Base-by-base conservation (phyloP, 257 asterid genomes). In the Linderniella brevidens region DNA sequence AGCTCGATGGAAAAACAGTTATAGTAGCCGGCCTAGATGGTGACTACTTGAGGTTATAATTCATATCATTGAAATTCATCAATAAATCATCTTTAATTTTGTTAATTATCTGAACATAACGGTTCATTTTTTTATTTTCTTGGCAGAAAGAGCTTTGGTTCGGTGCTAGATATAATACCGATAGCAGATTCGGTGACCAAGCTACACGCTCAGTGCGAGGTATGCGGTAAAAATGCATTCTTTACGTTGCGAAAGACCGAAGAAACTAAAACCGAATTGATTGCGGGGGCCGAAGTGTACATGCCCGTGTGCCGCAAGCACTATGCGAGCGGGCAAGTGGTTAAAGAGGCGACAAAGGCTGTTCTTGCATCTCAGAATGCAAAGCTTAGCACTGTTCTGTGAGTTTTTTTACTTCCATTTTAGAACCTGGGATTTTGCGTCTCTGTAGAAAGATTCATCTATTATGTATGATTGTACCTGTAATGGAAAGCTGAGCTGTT, bases 261-360 rank as follows among this genome's bases (percentile, higher is more conserved):
- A 35, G 98, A 88, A 63, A 78, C 76, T 17, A 59, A 61, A 68
- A 78, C 79, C 0, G 95, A 80, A 62, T 45, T 84, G 18, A 78
- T 88, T 60, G 94, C 72, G 18, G 98, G 94, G 58, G 94, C 93
- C 8, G 93, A 84, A 0, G 90, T 78, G n/a, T 80, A 88, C 49
- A 84, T 84, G 93, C 95, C 98, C 0, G 92, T 84, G 18, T 88
- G 95, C 63, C 78, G 95, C n/a, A 73, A 82, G 57, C 97, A 80
- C 66, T 87, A 83, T 57, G 82, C 74, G 39, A 70, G 80, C 19
- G 97, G 92, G 42, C 90, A 83, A 59, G 77, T 80, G 10, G 79
- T 78, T 52, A 88, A 84, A 72, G 93, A 71, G 58, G 85, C 83
- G 56, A 58, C 86, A 20, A 70, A 66, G 57, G 77, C 67, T 39